Conservation (phyloP, 345 rosid species). For the Leavenworthia alabamica region DNA sequence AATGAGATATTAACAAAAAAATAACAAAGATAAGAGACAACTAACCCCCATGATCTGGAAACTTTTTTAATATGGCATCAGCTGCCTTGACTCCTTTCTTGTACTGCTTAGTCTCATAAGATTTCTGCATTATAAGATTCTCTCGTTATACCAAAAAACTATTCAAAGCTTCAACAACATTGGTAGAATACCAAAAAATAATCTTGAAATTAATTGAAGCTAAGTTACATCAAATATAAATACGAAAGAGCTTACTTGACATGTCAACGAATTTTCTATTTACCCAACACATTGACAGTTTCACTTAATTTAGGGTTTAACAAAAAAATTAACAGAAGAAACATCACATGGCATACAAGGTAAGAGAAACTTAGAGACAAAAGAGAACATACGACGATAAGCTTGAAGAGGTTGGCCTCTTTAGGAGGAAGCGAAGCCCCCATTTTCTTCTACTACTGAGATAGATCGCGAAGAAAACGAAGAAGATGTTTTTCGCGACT, state of each 20-base stretch:
- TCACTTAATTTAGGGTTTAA: constrained; percentile 23
- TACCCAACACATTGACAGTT: constrained; percentile 12
- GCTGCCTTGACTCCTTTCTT: constrained; percentile 99
- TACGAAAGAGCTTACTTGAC: not conserved
- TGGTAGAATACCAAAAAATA: too few species aligned
- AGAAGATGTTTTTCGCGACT: constrained; percentile 4
- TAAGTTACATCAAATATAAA: not conserved
- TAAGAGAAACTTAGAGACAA: not conserved
- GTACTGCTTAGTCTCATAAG: constrained; percentile 96
- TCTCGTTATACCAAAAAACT: too few species aligned
- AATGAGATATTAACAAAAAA: not conserved
- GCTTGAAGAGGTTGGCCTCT: constrained; percentile 99
- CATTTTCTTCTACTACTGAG: constrained; percentile 37
- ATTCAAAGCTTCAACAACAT: too few species aligned
- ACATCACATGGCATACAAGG: constrained; percentile 3
- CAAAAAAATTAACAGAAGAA: constrained; percentile 2
- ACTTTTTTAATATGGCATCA: constrained; percentile 87
- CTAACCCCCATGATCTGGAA: constrained; percentile 98
- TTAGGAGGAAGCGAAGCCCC: constrained; percentile 97
- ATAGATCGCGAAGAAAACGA: constrained; percentile 25
- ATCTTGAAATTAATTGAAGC: too few species aligned
- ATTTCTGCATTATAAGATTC: constrained; percentile 56
- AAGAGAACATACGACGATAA: constrained; percentile 94
- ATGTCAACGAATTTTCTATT: constrained; percentile 8
- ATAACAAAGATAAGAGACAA: not conserved